phyloP scores from a whole-genome alignment of 768 basidiomycete genomes.

The Suillus decipiens region DNA sequence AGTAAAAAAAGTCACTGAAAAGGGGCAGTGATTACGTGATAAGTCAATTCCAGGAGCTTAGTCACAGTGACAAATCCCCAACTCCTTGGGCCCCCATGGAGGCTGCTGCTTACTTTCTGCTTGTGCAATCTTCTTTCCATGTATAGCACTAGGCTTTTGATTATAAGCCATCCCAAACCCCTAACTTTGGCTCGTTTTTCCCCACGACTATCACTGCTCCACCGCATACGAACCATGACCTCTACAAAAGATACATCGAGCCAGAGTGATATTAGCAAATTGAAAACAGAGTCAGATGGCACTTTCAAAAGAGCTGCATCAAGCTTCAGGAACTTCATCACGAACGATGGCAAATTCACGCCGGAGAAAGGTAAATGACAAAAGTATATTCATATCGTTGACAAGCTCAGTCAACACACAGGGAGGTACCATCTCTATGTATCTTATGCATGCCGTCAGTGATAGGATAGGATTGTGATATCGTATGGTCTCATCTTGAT shows the following conservation, averaged over 20 bases:
- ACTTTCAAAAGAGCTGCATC: conserved; percentile 60
- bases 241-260: conserved; percentile 32
- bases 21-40: not conserved
- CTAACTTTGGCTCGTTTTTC: conserved; percentile 7
- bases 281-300: conserved; percentile 59
- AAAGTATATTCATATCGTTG: not conserved
- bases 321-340: conserved; percentile 57
- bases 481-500: not conserved
- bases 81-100: too few species aligned
- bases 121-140: conserved; percentile 14
- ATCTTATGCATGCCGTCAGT: conserved; percentile 80
- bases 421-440: conserved; percentile 93
- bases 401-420: conserved; percentile 27
- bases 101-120: not conserved
- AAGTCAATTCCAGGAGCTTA: too few species aligned
- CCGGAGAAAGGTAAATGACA: conserved; percentile 67
- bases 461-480: not conserved
- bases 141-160: conserved; percentile 18
- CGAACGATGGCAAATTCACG: conserved; percentile 59
- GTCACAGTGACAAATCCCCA: too few species aligned
- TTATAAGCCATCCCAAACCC: conserved; percentile 16
- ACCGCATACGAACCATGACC: conserved; percentile 29
- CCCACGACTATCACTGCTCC: not conserved
- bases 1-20: too few species aligned
- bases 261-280: conserved; percentile 56